These are phyloP conservation scores for Thraustotheca clavata DNA, from an alignment of 352 stramenopile species.

Conservation along the genomic window DNA sequence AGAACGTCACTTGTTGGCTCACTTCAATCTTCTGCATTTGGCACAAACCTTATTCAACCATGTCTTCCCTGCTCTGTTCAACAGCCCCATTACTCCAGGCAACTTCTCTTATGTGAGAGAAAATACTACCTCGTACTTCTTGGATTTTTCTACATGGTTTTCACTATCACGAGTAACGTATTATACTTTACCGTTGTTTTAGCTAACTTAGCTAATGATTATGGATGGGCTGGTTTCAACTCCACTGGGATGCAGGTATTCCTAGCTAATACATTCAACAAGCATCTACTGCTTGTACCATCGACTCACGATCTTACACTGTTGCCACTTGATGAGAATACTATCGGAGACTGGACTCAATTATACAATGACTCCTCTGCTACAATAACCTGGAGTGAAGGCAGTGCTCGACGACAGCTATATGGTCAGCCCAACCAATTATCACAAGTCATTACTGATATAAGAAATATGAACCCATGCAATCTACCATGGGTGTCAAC, in stretches of 20 bases:
- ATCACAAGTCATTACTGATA: not conserved
- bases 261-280: slow-evolving; percentile 4
- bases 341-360: not conserved
- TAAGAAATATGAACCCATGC: not conserved
- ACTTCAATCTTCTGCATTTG: too few species aligned
- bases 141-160: not conserved
- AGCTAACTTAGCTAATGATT: not conserved
- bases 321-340: not conserved
- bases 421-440: not conserved
- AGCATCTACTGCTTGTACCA: not conserved
- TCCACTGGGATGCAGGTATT: slow-evolving; percentile 2
- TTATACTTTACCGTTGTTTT: not conserved
- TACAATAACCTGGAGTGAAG: not conserved
- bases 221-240: slow-evolving; percentile 16
- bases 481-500: not conserved
- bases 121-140: too few species aligned
- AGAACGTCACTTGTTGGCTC: too few species aligned
- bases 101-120: too few species aligned
- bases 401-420: not conserved
- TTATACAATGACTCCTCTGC: not conserved
- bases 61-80: too few species aligned
- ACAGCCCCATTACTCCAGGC: too few species aligned
- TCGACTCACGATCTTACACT: not conserved
- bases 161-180: not conserved
- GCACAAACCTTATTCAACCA: too few species aligned